Evolutionary conservation across 495 filamentous ascomycete species (phyloP), one percentile per base, ranked within the genome.

Genomic region (Neurospora discreta): DNA sequence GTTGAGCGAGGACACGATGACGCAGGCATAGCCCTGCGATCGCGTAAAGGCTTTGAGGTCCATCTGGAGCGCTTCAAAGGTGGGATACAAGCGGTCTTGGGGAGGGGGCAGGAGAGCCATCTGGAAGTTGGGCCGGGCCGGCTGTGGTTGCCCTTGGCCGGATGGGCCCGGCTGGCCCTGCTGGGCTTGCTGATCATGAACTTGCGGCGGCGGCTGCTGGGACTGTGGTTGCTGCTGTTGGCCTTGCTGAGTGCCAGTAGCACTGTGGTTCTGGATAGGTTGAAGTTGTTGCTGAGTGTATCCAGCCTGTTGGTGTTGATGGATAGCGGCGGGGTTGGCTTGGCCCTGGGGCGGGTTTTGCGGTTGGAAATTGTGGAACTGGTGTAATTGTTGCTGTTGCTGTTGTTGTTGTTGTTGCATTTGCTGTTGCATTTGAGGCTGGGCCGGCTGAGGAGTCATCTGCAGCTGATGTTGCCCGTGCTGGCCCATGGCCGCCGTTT

Each of bases 1-100:
- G 77, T 80, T 80, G 36, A 80, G 72, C 0, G 78, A 79, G 0
- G 79, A 80, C 3, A 76, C 73, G 44, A 79, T 80, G 44, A 78
- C 77, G 10, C 77, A 68, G 58, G 79, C 79, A 65, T 80, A 80
- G 72, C 79, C 79, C 30, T 80, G 79, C 3, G 77, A 77, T 15
- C 75, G 76, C 46, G 78, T 74, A 60, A 80, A 80, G 44, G 73
- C 13, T 68, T 77, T 79, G 71, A 79, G 68, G 72, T 79, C 78
- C 9, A 72, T 46, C 0, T 73, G 69, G 13, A 79, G 73, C 18
- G 74, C 72, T 11, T 77, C 72, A 40, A 78, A 80, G 39, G 74
- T 77, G 39, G 72, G 73, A 70, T 80, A 80, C 16, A 80, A 73
- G 6, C 79, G 74, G 71, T 80, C 78, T 68, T 79, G 78, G 23